Evolutionary conservation across 768 basidiomycete genomes (phyloP).

Genomic region (Amanita inopinata): DNA sequence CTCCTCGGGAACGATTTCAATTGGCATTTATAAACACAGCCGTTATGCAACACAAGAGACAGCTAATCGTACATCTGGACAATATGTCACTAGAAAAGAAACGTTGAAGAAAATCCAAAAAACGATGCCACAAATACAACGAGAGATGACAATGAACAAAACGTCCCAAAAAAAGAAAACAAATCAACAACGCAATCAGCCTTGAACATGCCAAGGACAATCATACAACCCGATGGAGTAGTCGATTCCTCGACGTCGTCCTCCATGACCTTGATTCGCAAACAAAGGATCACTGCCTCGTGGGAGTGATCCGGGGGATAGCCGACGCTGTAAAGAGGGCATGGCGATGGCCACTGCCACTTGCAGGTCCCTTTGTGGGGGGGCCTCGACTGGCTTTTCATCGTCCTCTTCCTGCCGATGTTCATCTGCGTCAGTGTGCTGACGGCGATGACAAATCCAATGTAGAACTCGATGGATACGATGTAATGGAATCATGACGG

Average conservation of each 20-base stretch:
- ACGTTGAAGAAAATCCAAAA: too few relatives aligned
- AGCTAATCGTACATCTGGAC: too few relatives aligned
- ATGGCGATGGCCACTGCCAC: slow-evolving; percentile 33
- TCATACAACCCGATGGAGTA: slow-evolving; percentile 28
- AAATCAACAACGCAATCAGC: slow-evolving; percentile 8
- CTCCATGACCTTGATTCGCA: slow-evolving; percentile 1
- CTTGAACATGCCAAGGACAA: slow-evolving; percentile 20
- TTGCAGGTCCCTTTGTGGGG: slow-evolving; percentile 17
- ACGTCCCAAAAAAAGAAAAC: neutral
- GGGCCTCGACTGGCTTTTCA: slow-evolving; percentile 8
- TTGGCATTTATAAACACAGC: too few relatives aligned
- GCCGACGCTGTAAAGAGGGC: slow-evolving; percentile 21
- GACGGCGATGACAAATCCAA: slow-evolving; percentile 1
- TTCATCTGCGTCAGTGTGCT: slow-evolving; percentile 1
- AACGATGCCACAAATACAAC: too few relatives aligned
- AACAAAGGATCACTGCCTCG: neutral
- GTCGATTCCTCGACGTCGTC: slow-evolving; percentile 14
- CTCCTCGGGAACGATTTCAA: too few relatives aligned
- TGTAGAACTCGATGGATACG: slow-evolving; percentile 2
- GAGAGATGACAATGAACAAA: neutral
- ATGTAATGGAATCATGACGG: slow-evolving; percentile 12
- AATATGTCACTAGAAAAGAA: too few relatives aligned
- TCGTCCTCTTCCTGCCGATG: slow-evolving; percentile 4
- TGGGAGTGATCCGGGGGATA: slow-evolving; percentile 9
- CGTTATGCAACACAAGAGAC: too few relatives aligned